Evolutionary conservation across 805 yeast genomes (phyloP).

Genomic region (Starmerella floris): DNA sequence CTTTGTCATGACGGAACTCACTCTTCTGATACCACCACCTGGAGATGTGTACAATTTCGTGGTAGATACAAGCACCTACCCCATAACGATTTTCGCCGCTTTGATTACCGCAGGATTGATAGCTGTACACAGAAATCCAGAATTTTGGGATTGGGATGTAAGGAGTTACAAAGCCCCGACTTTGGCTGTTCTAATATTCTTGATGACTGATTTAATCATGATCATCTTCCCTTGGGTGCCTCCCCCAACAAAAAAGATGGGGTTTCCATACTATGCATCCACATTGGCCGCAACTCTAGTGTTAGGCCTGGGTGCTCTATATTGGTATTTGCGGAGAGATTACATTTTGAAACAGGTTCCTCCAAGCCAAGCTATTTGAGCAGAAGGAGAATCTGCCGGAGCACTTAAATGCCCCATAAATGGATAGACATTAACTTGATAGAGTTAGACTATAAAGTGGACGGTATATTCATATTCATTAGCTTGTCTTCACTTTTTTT

Average conservation of each 20-base stretch:
- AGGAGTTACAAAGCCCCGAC: conserved; percentile 12
- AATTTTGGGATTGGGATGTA: conserved; percentile 30
- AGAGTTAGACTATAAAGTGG: too few species aligned
- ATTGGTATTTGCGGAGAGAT: conserved; percentile 25
- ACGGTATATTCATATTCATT: too few species aligned
- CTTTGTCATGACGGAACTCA: conserved; percentile 42
- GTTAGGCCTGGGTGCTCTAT: conserved; percentile 33
- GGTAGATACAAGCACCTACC: conserved; percentile 49
- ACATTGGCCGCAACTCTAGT: conserved; percentile 42
- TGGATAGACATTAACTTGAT: too few species aligned
- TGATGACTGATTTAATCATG: conserved; percentile 37
- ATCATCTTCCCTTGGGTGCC: conserved; percentile 46
- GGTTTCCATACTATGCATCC: conserved; percentile 45
- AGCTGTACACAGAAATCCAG: conserved; percentile 35
- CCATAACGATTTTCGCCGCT: conserved; percentile 47
- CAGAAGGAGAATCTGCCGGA: too few species aligned
- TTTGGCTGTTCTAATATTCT: conserved; percentile 28
- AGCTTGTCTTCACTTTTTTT: too few species aligned
- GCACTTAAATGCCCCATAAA: too few species aligned
- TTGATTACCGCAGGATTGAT: conserved; percentile 41
- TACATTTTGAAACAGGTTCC: conserved; percentile 4
- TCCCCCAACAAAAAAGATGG: conserved; percentile 32
- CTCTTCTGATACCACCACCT: conserved; percentile 46
- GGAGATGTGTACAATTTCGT: conserved; percentile 52
- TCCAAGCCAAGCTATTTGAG: background rate